Conservation (phyloP, 768 basidiomycete species). For the Coprinopsis marcescibilis region DNA sequence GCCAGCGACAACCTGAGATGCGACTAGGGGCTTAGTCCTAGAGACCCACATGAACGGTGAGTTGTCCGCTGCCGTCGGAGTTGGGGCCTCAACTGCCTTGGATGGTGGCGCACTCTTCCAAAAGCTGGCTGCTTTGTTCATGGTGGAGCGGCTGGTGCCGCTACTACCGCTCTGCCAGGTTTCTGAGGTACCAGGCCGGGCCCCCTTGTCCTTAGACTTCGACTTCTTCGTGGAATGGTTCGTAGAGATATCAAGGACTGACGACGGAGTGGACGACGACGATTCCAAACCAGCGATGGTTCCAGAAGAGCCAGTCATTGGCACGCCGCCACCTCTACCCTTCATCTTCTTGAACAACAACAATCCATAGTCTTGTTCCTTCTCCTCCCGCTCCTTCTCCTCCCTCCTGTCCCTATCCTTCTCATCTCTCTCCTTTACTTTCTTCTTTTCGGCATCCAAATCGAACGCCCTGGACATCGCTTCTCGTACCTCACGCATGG, state of each 20-base stretch:
- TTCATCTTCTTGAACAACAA: slow-evolving; percentile 8
- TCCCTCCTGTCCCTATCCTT: background rate
- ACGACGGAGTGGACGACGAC: slow-evolving; percentile 1
- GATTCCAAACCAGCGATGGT: background rate
- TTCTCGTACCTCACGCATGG: background rate
- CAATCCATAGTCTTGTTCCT: background rate
- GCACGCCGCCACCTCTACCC: slow-evolving; percentile 6
- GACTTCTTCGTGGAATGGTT: background rate
- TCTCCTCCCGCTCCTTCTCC: slow-evolving; percentile 2
- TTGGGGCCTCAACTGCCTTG: background rate
- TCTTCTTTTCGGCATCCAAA: slow-evolving; percentile 1
- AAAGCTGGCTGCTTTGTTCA: background rate
- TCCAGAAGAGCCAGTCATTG: background rate
- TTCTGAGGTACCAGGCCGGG: slow-evolving; percentile 6
- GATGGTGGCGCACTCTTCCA: slow-evolving; percentile 1
- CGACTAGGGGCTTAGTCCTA: background rate
- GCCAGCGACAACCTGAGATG: background rate
- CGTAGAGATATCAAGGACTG: background rate
- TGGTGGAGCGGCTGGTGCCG: background rate
- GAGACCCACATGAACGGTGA: slow-evolving; percentile 9
- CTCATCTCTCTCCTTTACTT: background rate
- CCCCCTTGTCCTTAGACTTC: background rate
- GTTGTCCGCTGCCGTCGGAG: background rate
- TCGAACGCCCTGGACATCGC: slow-evolving; percentile 9
- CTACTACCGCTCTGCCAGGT: slow-evolving; percentile 4